Base-by-base conservation (phyloP, 2,329 filamentous ascomycete species). In the Fusarium coicis region DNA sequence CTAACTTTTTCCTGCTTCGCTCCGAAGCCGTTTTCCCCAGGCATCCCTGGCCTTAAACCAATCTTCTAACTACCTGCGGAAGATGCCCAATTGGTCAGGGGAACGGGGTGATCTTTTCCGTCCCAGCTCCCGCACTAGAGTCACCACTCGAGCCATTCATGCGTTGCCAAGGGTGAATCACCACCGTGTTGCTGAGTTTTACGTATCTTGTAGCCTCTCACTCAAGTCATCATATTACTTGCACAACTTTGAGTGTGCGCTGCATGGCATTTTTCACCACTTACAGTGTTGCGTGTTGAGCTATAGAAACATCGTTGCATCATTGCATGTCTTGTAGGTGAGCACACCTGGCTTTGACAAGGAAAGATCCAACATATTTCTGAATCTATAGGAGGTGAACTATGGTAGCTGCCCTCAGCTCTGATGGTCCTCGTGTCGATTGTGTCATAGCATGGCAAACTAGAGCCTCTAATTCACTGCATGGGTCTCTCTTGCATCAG, bases 231-330 rank as follows among this genome's bases (percentile, higher is more conserved):
- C 18, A 30, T 47, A 62, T 72, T 60, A 63, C 65, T 74, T 66
- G 63, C 57, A 56, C 42, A 53, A 34, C 36, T 37, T 56, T 36
- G 50, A 65, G 34, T 52, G n/a, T 72, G 52, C 55, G 60, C 60
- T 57, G 54, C 63, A 77, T 77, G 74, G 75, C 67, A 74, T 74
- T 70, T 77, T 74, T 70, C 62, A 72, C 72, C 54, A 36, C 49
- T 47, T 68, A 67, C 34, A 68, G 61, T 47, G 59, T 36, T 43
- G 43, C 50, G 40, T 63, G 39, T 46, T 60, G 36, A 59, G 58
- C 49, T 60, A 34, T 59, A 57, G 54, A 74, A 57, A 58, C 63
- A 76, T 66, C 57, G n/a, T 23, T 23, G 30, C 60, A 52, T 54
- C 28, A 40, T 42, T 60, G 55, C 26, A 44, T 53, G 18, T 28